A percentile compares a stretch with the other conserved stretches of the same genome.
Conservation (phyloP, 2,329 filamentous ascomycete genomes). For the Chaetomium sp. region DNA sequence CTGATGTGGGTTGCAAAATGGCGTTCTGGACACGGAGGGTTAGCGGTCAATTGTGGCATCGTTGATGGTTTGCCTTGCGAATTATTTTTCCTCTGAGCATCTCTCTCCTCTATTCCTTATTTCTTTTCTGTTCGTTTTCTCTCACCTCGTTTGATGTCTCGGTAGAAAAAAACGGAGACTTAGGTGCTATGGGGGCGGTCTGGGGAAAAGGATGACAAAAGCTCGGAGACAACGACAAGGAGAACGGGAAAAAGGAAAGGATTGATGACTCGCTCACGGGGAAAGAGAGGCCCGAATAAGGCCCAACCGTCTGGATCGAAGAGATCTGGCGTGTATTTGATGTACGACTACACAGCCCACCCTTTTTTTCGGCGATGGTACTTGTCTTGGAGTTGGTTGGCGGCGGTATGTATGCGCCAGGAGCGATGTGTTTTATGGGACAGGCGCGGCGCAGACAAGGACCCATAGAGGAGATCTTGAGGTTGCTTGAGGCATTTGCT, state of each 20-base stretch:
- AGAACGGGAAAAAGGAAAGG: conserved; percentile 4
- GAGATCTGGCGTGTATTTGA: conserved; percentile 1
- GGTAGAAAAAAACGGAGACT: conserved; percentile 8
- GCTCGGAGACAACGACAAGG: neutral
- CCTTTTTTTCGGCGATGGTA: neutral
- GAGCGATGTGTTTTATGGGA: neutral
- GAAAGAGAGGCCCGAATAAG: neutral
- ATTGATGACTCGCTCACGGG: neutral
- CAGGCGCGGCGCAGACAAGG: conserved; percentile 1
- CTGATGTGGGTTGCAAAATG: conserved; percentile 23
- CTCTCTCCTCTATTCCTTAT: neutral
- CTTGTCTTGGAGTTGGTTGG: conserved; percentile 3
- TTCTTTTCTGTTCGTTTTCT: neutral
- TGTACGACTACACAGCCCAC: conserved; percentile 1
- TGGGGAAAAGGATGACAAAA: conserved; percentile 7
- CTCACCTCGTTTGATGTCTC: conserved; percentile 6
- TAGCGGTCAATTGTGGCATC: conserved; percentile 26
- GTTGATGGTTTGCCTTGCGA: conserved; percentile 14
- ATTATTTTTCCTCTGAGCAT: neutral
- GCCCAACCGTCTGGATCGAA: neutral
- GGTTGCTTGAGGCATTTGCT: neutral
- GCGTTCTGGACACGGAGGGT: conserved; percentile 16
- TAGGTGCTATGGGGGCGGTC: conserved; percentile 4
- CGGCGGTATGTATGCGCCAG: conserved; percentile 5
- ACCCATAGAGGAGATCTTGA: conserved; percentile 4